Evolutionary conservation across 495 filamentous ascomycete genomes (phyloP).

Genomic region (Astrocystis sublimbata): DNA sequence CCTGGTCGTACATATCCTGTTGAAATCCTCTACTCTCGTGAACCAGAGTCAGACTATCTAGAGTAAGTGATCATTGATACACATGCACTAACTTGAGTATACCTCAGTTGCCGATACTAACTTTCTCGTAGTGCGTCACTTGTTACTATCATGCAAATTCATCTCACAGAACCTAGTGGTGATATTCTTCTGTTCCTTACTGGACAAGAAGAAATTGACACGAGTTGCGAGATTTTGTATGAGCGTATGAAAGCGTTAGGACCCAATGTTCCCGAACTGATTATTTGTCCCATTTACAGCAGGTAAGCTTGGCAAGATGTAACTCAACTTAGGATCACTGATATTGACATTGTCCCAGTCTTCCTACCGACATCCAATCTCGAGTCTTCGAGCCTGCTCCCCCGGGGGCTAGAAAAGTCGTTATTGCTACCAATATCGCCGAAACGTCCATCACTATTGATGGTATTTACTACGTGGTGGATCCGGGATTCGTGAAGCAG

Average conservation of each 20-base stretch:
- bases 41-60: constrained; percentile 95
- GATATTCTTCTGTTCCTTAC: constrained; percentile 97
- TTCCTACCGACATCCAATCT: constrained; percentile 81
- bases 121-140: constrained; percentile 62
- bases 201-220: constrained; percentile 98
- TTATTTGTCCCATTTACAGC: constrained; percentile 88
- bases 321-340: background rate
- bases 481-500: constrained; percentile 97
- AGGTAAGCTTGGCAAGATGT: constrained; percentile 47
- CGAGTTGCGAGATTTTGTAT: constrained; percentile 84
- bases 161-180: constrained; percentile 84
- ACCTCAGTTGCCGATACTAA: background rate
- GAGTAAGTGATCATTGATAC: constrained; percentile 54
- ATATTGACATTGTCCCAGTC: constrained; percentile 3
- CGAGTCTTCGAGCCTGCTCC: constrained; percentile 93
- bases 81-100: background rate
- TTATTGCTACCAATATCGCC: constrained; percentile 98
- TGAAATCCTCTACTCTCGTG: constrained; percentile 88
- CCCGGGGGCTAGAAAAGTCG: constrained; percentile 84
- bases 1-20: constrained; percentile 94
- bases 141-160: constrained; percentile 96
- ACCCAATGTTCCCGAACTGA: constrained; percentile 83
- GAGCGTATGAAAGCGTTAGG: constrained; percentile 97
- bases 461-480: constrained; percentile 94
- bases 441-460: constrained; percentile 98